These are phyloP conservation scores for Beta vulgaris DNA, from an alignment of 148 eudicot species.

Conservation along the genomic window DNA sequence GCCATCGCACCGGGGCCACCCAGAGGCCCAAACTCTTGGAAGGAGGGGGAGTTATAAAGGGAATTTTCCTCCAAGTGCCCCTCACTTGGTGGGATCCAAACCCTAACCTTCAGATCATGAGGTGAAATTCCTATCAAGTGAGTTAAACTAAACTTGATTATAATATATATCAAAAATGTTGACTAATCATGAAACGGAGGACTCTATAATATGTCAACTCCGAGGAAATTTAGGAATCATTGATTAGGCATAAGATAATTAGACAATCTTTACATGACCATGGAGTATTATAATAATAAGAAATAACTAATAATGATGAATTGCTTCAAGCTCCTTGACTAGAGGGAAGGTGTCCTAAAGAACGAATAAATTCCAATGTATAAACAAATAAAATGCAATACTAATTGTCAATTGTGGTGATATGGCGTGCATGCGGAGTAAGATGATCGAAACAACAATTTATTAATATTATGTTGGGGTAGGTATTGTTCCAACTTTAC, in stretches of 20 bases:
- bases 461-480: conserved; percentile 8
- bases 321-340: not conserved
- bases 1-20: too few relatives aligned
- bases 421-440: conserved; percentile 28
- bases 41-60: too few relatives aligned
- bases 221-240: not conserved
- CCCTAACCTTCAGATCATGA: too few relatives aligned
- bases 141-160: too few relatives aligned
- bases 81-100: too few relatives aligned
- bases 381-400: not conserved
- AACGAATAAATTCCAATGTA: not conserved
- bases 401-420: not conserved
- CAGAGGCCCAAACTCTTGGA: too few relatives aligned
- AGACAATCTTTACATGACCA: not conserved
- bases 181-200: not conserved
- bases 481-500: conserved; percentile 29
- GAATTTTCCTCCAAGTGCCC: too few relatives aligned
- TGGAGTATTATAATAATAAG: not conserved
- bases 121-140: too few relatives aligned
- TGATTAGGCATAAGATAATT: conserved; percentile 10
- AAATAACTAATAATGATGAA: not conserved
- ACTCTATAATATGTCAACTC: conserved; percentile 3
- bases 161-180: not conserved
- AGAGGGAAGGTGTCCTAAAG: not conserved
- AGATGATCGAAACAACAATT: not conserved